Percentiles rank a stretch among this genome's conserved stretches.
phyloP scores from a whole-genome alignment of 768 basidiomycete species.

The Lentinula guzmanii region DNA sequence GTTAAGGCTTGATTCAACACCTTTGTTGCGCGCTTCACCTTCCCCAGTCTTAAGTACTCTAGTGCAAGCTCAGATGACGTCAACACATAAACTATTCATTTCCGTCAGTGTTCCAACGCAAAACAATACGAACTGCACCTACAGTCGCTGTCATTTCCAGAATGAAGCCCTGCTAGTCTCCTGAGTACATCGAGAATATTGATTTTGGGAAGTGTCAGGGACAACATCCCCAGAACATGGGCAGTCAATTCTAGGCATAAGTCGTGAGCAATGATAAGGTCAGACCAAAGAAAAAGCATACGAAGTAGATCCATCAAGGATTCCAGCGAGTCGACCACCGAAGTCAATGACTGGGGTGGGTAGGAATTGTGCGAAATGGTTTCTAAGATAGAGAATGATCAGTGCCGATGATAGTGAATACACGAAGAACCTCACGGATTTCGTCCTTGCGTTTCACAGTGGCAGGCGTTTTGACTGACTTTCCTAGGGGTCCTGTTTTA shows the following conservation, averaged over 20 bases:
- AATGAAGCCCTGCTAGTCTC: constrained; percentile 48
- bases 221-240: constrained; percentile 64
- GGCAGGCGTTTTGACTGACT: constrained; percentile 22
- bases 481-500: not conserved
- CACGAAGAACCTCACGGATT: constrained; percentile 15
- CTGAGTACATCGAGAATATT: constrained; percentile 61
- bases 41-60: constrained; percentile 78
- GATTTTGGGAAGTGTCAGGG: constrained; percentile 59
- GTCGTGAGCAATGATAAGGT: not conserved
- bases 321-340: not conserved
- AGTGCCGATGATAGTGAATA: not conserved
- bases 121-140: constrained; percentile 10
- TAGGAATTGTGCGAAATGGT: not conserved
- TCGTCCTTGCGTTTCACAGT: constrained; percentile 38
- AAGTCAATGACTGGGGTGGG: not conserved
- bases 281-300: not conserved
- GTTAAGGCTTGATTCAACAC: constrained; percentile 59
- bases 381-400: constrained; percentile 1
- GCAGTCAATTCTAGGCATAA: constrained; percentile 43
- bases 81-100: constrained; percentile 46
- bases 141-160: constrained; percentile 43
- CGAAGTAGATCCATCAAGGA: not conserved
- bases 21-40: constrained; percentile 53
- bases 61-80: constrained; percentile 69
- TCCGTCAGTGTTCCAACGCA: not conserved